phyloP scores from a whole-genome alignment of 345 rosid species.

The Citrus mangshanensis region DNA sequence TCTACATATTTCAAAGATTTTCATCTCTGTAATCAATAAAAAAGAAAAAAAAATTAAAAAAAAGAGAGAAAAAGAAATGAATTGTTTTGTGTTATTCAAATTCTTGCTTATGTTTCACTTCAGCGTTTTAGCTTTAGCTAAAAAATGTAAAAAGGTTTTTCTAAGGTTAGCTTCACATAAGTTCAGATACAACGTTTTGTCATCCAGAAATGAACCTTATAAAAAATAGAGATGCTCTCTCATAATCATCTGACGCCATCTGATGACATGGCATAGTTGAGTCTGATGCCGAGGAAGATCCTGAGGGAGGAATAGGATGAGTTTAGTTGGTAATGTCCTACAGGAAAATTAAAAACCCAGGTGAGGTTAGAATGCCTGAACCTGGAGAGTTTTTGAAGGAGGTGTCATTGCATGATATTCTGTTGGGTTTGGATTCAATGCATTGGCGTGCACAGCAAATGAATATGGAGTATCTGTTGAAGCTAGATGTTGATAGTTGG shows the following conservation, averaged over 20 bases:
- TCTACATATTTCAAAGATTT: too few species aligned
- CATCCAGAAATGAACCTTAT: constrained; percentile 38
- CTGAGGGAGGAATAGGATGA: constrained; percentile 36
- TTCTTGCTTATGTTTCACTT: constrained; percentile 9
- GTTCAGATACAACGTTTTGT: constrained; percentile 28
- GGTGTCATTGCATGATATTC: constrained; percentile 41
- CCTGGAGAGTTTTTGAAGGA: constrained; percentile 35
- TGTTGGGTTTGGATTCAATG: constrained; percentile 36
- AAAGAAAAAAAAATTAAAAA: too few species aligned
- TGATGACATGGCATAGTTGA: constrained; percentile 43
- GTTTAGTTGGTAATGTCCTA: constrained; percentile 25
- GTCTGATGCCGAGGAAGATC: constrained; percentile 41
- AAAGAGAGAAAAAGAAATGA: constrained; percentile 7
- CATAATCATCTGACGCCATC: constrained; percentile 44
- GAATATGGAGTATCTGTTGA: constrained; percentile 46
- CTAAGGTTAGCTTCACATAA: constrained; percentile 39
- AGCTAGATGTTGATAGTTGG: constrained; percentile 45
- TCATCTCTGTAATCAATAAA: too few species aligned
- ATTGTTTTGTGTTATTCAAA: constrained; percentile 4
- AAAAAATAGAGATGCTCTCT: constrained; percentile 30
- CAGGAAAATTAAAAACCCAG: not conserved
- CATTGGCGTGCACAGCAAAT: constrained; percentile 51
- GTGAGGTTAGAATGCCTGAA: not conserved
- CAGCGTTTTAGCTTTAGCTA: constrained; percentile 22
- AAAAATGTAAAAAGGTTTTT: constrained; percentile 47